Percentiles rank a stretch among this genome's conserved stretches.
Conservation (phyloP, 495 filamentous ascomycete genomes). For the Darksidea phi region DNA sequence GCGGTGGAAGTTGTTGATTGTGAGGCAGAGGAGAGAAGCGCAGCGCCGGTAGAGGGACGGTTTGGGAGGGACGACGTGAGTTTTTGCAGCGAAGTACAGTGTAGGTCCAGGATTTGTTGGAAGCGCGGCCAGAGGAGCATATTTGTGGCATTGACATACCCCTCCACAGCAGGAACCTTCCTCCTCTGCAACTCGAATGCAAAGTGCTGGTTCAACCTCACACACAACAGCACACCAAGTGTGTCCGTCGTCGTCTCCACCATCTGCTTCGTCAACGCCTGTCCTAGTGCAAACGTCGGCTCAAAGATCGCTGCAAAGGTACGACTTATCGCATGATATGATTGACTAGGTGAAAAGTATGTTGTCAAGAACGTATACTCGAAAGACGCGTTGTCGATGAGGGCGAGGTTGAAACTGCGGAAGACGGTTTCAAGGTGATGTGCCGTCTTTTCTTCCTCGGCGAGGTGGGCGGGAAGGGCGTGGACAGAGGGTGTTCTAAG, state of each 20-base stretch:
- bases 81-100: conserved; percentile 77
- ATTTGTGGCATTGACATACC: conserved; percentile 88
- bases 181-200: conserved; percentile 91
- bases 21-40: conserved; percentile 59
- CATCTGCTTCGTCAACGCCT: conserved; percentile 71
- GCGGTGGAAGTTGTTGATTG: conserved; percentile 71
- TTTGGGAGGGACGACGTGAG: conserved; percentile 53
- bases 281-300: conserved; percentile 77
- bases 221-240: conserved; percentile 80
- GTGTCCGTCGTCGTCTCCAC: conserved; percentile 75
- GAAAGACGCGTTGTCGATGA: conserved; percentile 90
- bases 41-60: conserved; percentile 53
- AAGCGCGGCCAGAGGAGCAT: conserved; percentile 97
- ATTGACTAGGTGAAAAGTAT: conserved; percentile 70
- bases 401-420: conserved; percentile 87
- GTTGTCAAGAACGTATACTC: conserved; percentile 91
- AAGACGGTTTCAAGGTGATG: conserved; percentile 90
- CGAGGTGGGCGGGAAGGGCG: conserved; percentile 76
- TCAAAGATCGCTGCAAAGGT: conserved; percentile 80
- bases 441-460: conserved; percentile 79
- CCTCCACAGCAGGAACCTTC: conserved; percentile 82
- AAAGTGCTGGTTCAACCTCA: conserved; percentile 89
- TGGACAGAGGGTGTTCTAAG: conserved; percentile 66
- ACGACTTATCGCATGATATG: conserved; percentile 58
- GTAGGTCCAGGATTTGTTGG: conserved; percentile 88